A percentile compares a stretch with the other conserved stretches of the same genome.
phyloP scores from a whole-genome alignment of 2,329 filamentous ascomycete genomes.

The Metarhizium anisopliae region DNA sequence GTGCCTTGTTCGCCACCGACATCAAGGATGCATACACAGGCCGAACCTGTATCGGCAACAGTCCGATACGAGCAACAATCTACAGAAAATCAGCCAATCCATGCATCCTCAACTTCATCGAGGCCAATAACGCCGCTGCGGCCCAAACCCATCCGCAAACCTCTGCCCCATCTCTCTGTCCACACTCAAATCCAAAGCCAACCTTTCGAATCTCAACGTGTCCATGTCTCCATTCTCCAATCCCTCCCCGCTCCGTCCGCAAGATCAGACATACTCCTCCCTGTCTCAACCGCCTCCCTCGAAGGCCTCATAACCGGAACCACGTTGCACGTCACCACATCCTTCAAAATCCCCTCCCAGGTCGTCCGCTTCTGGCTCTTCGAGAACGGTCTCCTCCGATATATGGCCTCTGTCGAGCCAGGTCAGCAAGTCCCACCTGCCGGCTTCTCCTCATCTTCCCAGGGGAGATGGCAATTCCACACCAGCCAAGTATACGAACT shows the following conservation, averaged over 20 bases:
- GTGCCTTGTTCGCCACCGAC: not conserved
- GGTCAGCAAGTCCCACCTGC: slow-evolving; percentile 20
- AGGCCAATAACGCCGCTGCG: not conserved
- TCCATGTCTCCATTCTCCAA: slow-evolving; percentile 39
- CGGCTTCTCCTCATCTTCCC: slow-evolving; percentile 22
- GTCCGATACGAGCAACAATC: not conserved
- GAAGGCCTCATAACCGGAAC: slow-evolving; percentile 37
- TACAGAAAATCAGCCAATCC: too few relatives aligned
- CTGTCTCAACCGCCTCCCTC: slow-evolving; percentile 38
- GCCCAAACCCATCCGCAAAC: slow-evolving; percentile 15
- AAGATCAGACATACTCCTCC: slow-evolving; percentile 45
- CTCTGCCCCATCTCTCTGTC: slow-evolving; percentile 15
- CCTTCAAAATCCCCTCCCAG: slow-evolving; percentile 43
- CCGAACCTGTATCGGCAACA: not conserved
- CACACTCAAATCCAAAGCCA: slow-evolving; percentile 18
- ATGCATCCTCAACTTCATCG: not conserved
- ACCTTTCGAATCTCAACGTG: slow-evolving; percentile 35
- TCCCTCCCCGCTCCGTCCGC: slow-evolving; percentile 37
- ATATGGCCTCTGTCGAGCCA: slow-evolving; percentile 47
- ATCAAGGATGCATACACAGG: not conserved
- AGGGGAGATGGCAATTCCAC: slow-evolving; percentile 17
- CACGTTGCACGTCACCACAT: slow-evolving; percentile 46
- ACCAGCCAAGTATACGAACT: slow-evolving; percentile 48
- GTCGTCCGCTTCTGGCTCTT: slow-evolving; percentile 58
- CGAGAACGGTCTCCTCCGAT: slow-evolving; percentile 41